A percentile compares a stretch with the other conserved stretches of the same genome.
These are phyloP conservation scores for Fomitopsis pulvina DNA, from an alignment of 768 basidiomycete species.

Conservation along the genomic window DNA sequence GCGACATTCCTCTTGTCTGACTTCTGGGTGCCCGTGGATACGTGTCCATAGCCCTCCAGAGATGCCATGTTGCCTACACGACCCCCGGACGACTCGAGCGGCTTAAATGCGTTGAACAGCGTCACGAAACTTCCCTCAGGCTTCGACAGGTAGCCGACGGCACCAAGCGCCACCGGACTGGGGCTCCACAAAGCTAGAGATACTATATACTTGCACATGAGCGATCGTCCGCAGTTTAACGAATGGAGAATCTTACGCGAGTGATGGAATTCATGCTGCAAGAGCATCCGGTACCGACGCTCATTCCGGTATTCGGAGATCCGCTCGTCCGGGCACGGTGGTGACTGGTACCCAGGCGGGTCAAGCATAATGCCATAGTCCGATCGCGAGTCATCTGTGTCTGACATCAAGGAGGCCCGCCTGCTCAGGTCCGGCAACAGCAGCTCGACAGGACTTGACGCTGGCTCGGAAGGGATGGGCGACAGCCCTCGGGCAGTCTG, in stretches of 20 bases:
- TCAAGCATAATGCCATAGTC: constrained; percentile 1
- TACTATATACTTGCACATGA: constrained; percentile 18
- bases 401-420: constrained; percentile 2
- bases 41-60: constrained; percentile 58
- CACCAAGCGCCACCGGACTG: constrained; percentile 52
- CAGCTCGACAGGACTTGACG: neutral
- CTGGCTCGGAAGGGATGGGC: constrained; percentile 2
- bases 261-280: constrained; percentile 64
- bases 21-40: constrained; percentile 39
- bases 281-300: constrained; percentile 57
- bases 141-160: constrained; percentile 69
- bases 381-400: constrained; percentile 6
- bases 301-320: constrained; percentile 48
- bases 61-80: constrained; percentile 45
- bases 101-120: constrained; percentile 63
- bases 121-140: constrained; percentile 62
- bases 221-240: no score
- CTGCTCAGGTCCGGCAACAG: neutral
- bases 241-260: constrained; percentile 39
- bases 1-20: constrained; percentile 55
- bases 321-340: constrained; percentile 12
- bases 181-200: constrained; percentile 65
- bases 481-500: constrained; percentile 8
- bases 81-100: constrained; percentile 38
- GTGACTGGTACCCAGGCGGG: constrained; percentile 13